Evolutionary conservation across 805 yeast genomes (phyloP), one percentile per base, ranked within the genome.

Genomic region (Cyberlindnera misumaiensis): DNA sequence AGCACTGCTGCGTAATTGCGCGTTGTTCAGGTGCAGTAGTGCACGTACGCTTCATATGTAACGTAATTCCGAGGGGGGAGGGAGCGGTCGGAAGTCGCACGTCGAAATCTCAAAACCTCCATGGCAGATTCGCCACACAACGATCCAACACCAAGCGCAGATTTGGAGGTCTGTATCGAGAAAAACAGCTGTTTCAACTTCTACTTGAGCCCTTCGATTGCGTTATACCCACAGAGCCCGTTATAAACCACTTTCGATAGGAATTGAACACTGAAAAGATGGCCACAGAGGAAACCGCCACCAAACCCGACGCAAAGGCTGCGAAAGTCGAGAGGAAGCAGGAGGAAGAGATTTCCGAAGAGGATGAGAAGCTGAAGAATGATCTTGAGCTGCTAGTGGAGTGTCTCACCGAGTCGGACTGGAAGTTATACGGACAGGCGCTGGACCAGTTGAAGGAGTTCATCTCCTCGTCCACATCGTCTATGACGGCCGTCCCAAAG

Each of bases 401-500:
- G 60, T 74, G 86, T 38, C 67, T 93, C 45, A 64, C 64, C 43
- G 88, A 79, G 46, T 59, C 75, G 2, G 68, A 72, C 43, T 52
- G 46, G 3, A 34, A 50, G 2, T 42, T 76, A 15, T 83, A 85
- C 56, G 63, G 63, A 27, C 64, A 76, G 11, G 73, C 87, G n/a
- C 70, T 93, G 50, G 70, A 71, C 30, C 70, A 80, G 37, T 72
- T 93, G 60, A 88, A 87, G 56, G 74, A 71, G 35, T 77, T 77
- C 52, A 89, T 93, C 53, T 77, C 86, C 48, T 94, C 93, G 39
- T 84, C 97, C 11, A 93, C 99, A 3, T 85, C 96, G 28, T 89
- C 97, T 8, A 93, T 93, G 97, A 93, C 98, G 2, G 99, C 99
- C 3, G 98, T 93, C 36, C 99, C 99, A 28, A 93, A 93, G 63